Percentiles rank a stretch among this genome's conserved stretches.
Evolutionary conservation across 371 early-diverging fungal genomes (phyloP).

Genomic region (Apophysomyces ossiformis): DNA sequence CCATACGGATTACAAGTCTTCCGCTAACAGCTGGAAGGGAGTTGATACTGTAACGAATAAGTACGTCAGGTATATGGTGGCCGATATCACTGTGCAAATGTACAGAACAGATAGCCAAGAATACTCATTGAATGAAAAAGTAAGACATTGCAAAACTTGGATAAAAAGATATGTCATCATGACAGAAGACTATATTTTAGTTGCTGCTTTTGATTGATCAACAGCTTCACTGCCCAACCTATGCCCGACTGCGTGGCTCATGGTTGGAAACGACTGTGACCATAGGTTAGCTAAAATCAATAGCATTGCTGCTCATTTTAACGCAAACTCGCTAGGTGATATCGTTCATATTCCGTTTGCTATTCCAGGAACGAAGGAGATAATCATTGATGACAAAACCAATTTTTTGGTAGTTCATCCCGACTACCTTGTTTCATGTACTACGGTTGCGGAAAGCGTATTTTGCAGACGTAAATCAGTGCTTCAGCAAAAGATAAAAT

Average conservation of each 20-base stretch:
- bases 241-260: constrained; percentile 43
- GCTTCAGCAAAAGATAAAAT: constrained; percentile 66
- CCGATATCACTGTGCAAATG: neutral
- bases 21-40: neutral
- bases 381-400: constrained; percentile 54
- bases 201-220: constrained; percentile 9
- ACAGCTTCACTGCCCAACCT: neutral
- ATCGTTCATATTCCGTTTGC: constrained; percentile 54
- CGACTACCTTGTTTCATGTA: constrained; percentile 79
- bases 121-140: constrained; percentile 16
- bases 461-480: constrained; percentile 78
- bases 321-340: constrained; percentile 40
- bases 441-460: constrained; percentile 76
- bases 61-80: constrained; percentile 23
- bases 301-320: neutral
- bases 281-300: constrained; percentile 19
- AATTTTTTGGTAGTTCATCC: constrained; percentile 77
- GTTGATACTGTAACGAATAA: neutral
- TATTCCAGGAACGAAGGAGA: constrained; percentile 15
- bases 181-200: neutral
- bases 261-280: constrained; percentile 48
- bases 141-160: neutral
- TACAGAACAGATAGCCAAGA: constrained; percentile 4
- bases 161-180: neutral
- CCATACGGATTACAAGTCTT: neutral